These are phyloP conservation scores for Aspergillus saccharolyticus DNA, from an alignment of 495 filamentous ascomycete species.

Conservation along the genomic window DNA sequence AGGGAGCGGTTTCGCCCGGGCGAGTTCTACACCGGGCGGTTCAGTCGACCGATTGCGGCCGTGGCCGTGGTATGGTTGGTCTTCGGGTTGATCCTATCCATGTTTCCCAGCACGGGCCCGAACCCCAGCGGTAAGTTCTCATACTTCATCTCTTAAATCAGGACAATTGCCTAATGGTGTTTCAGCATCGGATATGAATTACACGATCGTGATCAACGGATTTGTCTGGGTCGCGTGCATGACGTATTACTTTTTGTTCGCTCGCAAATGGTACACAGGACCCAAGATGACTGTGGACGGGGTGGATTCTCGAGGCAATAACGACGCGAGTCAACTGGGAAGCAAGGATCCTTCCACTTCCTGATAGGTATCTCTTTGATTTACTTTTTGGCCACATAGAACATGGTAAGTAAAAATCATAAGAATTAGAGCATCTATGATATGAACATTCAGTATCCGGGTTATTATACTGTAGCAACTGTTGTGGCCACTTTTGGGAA, in stretches of 20 bases:
- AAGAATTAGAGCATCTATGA: no score
- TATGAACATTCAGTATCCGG: no score
- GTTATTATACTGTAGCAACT: no score
- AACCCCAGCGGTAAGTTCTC: constrained; percentile 45
- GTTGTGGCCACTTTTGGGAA: no score
- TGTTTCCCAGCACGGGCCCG: constrained; percentile 52
- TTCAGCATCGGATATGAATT: constrained; percentile 55
- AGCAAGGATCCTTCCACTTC: background rate
- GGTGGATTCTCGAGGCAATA: background rate
- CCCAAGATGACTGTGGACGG: constrained; percentile 62
- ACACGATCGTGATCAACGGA: constrained; percentile 60
- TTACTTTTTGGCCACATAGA: no score
- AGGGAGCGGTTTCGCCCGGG: constrained; percentile 52
- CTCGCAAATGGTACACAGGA: constrained; percentile 68
- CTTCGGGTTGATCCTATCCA: constrained; percentile 50
- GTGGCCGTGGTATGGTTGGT: constrained; percentile 46
- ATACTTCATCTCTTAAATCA: background rate
- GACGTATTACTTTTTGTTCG: constrained; percentile 60
- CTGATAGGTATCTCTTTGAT: background rate
- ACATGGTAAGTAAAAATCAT: no score
- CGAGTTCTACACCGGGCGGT: constrained; percentile 49
- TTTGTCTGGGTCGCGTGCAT: constrained; percentile 59
- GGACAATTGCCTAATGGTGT: background rate
- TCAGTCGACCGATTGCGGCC: constrained; percentile 47
- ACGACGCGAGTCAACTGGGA: background rate